Base-by-base conservation (phyloP, 2,329 filamentous ascomycete species). In the Xylariaceae sp. region DNA sequence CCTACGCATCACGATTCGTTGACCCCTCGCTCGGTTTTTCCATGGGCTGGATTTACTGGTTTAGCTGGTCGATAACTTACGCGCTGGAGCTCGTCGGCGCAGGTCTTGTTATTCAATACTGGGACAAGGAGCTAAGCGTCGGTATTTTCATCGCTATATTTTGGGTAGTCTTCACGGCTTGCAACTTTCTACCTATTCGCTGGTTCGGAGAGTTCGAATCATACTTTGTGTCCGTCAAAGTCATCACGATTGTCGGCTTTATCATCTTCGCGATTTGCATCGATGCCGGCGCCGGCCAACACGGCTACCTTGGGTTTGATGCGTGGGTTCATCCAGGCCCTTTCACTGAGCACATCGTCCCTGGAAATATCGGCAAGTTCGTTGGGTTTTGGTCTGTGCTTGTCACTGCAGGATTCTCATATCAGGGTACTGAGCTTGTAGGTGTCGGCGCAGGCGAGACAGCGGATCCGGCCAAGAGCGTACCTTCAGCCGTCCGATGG, bases 11-110 rank as follows among this genome's bases (percentile, higher is more conserved):
- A 34, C 87, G 90, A 16, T 91, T 94, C 66, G 82, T 92, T 56
- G 70, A 72, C 78, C 86, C 85, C 9, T 87, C 86, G 53, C 77
- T 92, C 44, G 89, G 88, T 6, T 92, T 92, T 67, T 82, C 89
- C 17, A 89, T 92, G 82, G 90, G 90, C 17, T 93, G 89, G 89
- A 87, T 91, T 58, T 93, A 93, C 74, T 93, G 88, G 87, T 92
- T 92, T 69, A 87, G 83, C 33, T 93, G 74, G 88, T 81, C 86
- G 16, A 85, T 88, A 55, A 91, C 89, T 0, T 90, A 85, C 64
- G 88, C 88, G 0, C 81, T 92, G 7, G 89, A 93, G 69, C 78
- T 92, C 34, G 89, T 86, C 0, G 87, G 88, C 0, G 86, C 88
- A 1, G 89, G 88, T 4, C 76, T 92, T 44, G 89, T 92, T 53